Base-by-base conservation (phyloP, 1,284 basidiomycete species). In the Tetrapyrgos nigripes region DNA sequence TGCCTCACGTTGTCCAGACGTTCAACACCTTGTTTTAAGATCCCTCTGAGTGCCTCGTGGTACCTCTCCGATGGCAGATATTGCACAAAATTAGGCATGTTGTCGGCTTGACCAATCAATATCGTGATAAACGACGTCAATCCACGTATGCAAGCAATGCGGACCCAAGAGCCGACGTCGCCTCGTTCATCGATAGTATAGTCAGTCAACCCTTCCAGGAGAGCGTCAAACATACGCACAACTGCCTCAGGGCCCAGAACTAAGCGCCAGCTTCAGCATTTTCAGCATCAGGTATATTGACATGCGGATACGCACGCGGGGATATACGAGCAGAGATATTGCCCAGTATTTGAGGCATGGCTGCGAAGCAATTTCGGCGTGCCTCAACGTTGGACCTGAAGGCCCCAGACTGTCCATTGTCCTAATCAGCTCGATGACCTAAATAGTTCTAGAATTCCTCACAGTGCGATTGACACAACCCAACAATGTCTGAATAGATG, bases 121-220 rank as follows among this genome's bases (percentile, higher is more conserved):
- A 79, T 76, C 66, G 78, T 75, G 44, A 79, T 76, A 60, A 84
- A 72, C 3, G 77, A 75, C 23, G 82, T 77, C 62, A 94, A 68
- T 17, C 89, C 87, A 50, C 81, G 80, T 61, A 94, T 79, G 68
- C 87, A 88, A 43, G 87, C 80, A n/a, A 92, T 82, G 51, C 97
- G 90, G 28, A 97, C 85, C 96, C 96, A 98, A 0, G 96, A 98
- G 27, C 97, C 97, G 24, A 99, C 93, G 70, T 99, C 97, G 4
- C 97, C 97, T 58, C 97, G 85, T 73, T 97, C 92, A 70, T 99
- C 97, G 29, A 86, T 88, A 1, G 94, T 90, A 70, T 98, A 98
- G 77, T 99, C 97, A 17, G 86, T 80, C 40, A 99, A 73, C 2
- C 94, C 95, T 13, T 68, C 70, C 21, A 90, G 73, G 47, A 92